A percentile compares a stretch with the other conserved stretches of the same genome.
Evolutionary conservation across 208 protist species (phyloP).

Genomic region (Angomonas deanei): DNA sequence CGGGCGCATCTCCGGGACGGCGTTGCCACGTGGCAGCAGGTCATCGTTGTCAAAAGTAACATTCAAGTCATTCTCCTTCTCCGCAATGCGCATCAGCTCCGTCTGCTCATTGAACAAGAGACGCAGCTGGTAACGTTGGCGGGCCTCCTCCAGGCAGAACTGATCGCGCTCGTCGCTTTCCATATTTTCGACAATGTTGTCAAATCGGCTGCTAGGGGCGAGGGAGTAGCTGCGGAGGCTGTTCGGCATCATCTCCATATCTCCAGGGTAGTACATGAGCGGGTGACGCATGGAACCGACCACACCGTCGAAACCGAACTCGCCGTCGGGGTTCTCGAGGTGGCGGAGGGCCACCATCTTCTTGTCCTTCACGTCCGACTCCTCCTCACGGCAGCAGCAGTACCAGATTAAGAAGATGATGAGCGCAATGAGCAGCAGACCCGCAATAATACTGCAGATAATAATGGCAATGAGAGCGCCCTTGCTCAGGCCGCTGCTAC

Average conservation of each 20-base stretch:
- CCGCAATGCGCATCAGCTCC: slow-evolving; percentile 24
- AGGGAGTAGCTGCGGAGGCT: slow-evolving; percentile 2
- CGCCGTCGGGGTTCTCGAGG: slow-evolving; percentile 14
- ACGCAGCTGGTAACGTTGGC: slow-evolving; percentile 55
- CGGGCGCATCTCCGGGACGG: not conserved
- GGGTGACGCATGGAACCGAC: slow-evolving; percentile 21
- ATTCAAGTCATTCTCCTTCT: slow-evolving; percentile 41
- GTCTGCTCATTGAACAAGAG: slow-evolving; percentile 37
- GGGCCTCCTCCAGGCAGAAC: slow-evolving; percentile 56
- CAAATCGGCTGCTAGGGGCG: not conserved
- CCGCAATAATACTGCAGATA: slow-evolving; percentile 23
- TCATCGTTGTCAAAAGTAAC: slow-evolving; percentile 21
- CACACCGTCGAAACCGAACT: slow-evolving; percentile 12
- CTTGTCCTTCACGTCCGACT: slow-evolving; percentile 12
- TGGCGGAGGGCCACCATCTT: slow-evolving; percentile 24
- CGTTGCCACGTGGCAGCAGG: slow-evolving; percentile 6
- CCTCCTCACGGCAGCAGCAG: slow-evolving; percentile 28
- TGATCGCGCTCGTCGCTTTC: slow-evolving; percentile 61
- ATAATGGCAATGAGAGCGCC: slow-evolving; percentile 30
- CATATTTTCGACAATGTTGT: slow-evolving; percentile 23
- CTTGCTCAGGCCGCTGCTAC: slow-evolving; percentile 19
- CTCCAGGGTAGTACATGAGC: slow-evolving; percentile 26
- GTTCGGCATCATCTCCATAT: not conserved
- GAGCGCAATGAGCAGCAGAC: slow-evolving; percentile 27
- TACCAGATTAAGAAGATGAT: slow-evolving; percentile 27